A percentile compares a stretch with the other conserved stretches of the same genome.
phyloP scores from a whole-genome alignment of 2,329 filamentous ascomycete genomes.

The Cucurbitaria berberidis region DNA sequence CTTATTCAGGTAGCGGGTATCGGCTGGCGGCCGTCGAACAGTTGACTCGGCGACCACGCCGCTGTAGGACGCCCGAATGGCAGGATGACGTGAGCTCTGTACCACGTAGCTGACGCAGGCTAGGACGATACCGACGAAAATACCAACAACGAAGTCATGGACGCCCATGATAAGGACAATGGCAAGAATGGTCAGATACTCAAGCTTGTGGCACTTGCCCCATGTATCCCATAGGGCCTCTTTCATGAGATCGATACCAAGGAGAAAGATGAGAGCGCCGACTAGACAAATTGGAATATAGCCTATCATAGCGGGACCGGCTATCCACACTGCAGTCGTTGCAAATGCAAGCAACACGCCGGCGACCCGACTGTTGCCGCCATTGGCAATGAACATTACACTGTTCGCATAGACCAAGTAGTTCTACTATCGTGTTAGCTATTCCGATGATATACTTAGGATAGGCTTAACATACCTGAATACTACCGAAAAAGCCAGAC shows the following conservation, averaged over 20 bases:
- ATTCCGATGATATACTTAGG: neutral
- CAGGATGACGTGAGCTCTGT: conserved; percentile 87
- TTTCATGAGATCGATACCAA: conserved; percentile 88
- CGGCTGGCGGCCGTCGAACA: conserved; percentile 86
- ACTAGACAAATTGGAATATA: conserved; percentile 98
- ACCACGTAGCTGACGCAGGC: conserved; percentile 91
- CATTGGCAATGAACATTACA: conserved; percentile 93
- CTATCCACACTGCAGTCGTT: conserved; percentile 81
- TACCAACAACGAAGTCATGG: conserved; percentile 95
- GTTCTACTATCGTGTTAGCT: conserved; percentile 63
- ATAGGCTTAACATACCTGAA: conserved; percentile 60
- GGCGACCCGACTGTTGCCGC: conserved; percentile 83
- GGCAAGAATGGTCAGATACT: conserved; percentile 85
- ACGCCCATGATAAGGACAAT: conserved; percentile 96
- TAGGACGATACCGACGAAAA: conserved; percentile 87
- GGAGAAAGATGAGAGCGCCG: conserved; percentile 89
- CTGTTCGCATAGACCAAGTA: conserved; percentile 98
- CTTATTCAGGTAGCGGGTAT: conserved; percentile 83
- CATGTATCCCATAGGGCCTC: conserved; percentile 90
- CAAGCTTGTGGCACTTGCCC: conserved; percentile 82
- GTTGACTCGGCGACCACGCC: conserved; percentile 90
- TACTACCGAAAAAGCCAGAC: conserved; percentile 85
- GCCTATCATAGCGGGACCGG: conserved; percentile 86
- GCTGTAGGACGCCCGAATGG: conserved; percentile 87
- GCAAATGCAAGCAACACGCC: conserved; percentile 82